These are phyloP conservation scores for Aureobasidium sp. DNA, from an alignment of 2,329 filamentous ascomycete species.

Conservation along the genomic window DNA sequence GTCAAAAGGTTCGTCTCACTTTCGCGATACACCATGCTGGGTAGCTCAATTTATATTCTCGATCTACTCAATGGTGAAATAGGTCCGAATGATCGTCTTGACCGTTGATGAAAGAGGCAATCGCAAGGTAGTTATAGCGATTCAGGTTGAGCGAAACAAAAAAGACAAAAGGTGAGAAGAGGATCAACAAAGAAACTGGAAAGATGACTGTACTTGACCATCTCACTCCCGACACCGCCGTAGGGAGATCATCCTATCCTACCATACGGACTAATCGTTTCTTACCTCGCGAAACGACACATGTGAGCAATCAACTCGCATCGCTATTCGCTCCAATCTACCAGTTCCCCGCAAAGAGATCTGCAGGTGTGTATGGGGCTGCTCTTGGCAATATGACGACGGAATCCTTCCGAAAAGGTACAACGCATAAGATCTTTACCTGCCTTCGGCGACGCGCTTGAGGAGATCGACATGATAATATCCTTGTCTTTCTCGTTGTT, in stretches of 20 bases:
- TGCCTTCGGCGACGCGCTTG: neutral
- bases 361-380: constrained; percentile 5
- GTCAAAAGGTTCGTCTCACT: neutral
- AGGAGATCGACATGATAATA: neutral
- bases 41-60: neutral
- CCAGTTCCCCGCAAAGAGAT: constrained; percentile 9
- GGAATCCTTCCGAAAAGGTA: constrained; percentile 9
- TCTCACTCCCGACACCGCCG: neutral
- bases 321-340: constrained; percentile 6
- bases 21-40: neutral
- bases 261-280: neutral
- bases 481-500: neutral
- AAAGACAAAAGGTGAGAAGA: neutral
- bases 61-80: neutral
- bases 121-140: neutral
- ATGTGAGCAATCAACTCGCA: constrained; percentile 3
- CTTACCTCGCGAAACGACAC: constrained; percentile 4
- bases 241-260: neutral
- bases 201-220: constrained; percentile 7
- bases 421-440: neutral
- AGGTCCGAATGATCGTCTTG: neutral
- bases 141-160: neutral
- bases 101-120: neutral
- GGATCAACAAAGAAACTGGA: neutral
- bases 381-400: constrained; percentile 8